Evolutionary conservation across 2,329 filamentous ascomycete species (phyloP), one percentile per base, ranked within the genome.

Genomic region (Ascocoryne sarcoides): DNA sequence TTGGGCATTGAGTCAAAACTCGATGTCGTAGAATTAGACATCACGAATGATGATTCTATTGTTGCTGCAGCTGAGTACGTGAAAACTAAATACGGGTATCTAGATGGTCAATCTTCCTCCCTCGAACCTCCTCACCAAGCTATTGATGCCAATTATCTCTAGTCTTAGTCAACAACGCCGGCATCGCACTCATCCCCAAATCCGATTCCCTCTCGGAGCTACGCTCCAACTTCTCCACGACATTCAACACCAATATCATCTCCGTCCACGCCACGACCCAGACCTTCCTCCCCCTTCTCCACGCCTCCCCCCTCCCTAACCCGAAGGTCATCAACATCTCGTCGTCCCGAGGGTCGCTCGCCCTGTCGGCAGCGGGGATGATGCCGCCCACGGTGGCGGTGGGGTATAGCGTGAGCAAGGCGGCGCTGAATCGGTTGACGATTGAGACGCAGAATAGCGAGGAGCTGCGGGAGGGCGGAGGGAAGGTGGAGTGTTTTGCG

Each of bases 181-280:
- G 54, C 49, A 42, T 65, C 51, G 54, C 58, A 48, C 10, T 54
- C 51, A 32, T 48, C 53, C 36, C 50, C 4, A 21, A 45, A 19
- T 39, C n/a, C 46, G 9, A 49, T 9, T 55, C 61, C 43, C 50
- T 59, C 16, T 36, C 43, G 3, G 54, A 57, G 8, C 49, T 64
- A 14, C 60, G 64, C 44, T 50, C 57, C 19, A 53, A 53, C 3
- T 58, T 59, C 53, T 60, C 53, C 45, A 43, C 47, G 4, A 54
- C 51, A 10, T 60, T 64, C n/a, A 58, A 62, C 36, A 55, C 65
- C 29, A 68, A 71, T 52, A 59, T 70, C 44, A 64, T 62, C 2
- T 68, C 66, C 0, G 57, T 68, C 15, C 66, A 57, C 4, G 58
- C 62, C 32, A 28, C 66, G 23, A 54, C 56, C n/a, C 30, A 32